These are phyloP conservation scores for Mortierella polycephala DNA, from an alignment of 371 early-diverging fungal genomes.

Conservation along the genomic window DNA sequence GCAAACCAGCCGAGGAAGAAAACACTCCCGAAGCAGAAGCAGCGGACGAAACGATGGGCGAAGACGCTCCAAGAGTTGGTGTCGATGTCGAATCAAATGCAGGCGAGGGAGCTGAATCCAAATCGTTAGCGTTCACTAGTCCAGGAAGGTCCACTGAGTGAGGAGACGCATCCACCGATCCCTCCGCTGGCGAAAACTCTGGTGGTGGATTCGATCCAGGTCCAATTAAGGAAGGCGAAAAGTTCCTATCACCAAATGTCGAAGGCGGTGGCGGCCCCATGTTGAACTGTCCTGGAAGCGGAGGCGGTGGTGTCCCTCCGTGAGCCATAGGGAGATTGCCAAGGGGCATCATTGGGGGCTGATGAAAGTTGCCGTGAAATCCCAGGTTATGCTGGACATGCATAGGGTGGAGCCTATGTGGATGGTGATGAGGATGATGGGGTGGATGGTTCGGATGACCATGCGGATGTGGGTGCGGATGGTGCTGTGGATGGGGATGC, in stretches of 20 bases:
- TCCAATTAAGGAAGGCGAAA: constrained; percentile 19
- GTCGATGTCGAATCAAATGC: constrained; percentile 18
- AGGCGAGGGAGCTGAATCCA: constrained; percentile 11
- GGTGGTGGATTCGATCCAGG: constrained; percentile 5
- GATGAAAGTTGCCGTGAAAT: constrained; percentile 43
- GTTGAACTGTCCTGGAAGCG: constrained; percentile 23
- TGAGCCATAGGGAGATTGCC: constrained; percentile 34
- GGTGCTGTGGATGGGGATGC: constrained; percentile 31
- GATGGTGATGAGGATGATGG: constrained; percentile 26
- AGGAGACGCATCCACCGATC: not conserved
- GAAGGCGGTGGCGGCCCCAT: constrained; percentile 18
- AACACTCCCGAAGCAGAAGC: not conserved
- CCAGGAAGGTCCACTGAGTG: constrained; percentile 3
- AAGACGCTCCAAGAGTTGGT: constrained; percentile 1
- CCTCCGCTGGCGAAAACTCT: constrained; percentile 19
- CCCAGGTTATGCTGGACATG: constrained; percentile 37
- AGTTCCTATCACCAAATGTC: constrained; percentile 18
- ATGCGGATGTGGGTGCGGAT: constrained; percentile 20
- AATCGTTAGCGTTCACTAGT: not conserved
- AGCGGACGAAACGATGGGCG: constrained; percentile 8
- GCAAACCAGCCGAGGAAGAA: not conserved
- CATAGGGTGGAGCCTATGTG: constrained; percentile 29
- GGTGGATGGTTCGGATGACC: constrained; percentile 27
- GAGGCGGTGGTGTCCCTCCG: constrained; percentile 2
- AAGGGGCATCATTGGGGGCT: constrained; percentile 37